Evolutionary conservation across 768 basidiomycete species (phyloP).

Genomic region (Mycena filopes): DNA sequence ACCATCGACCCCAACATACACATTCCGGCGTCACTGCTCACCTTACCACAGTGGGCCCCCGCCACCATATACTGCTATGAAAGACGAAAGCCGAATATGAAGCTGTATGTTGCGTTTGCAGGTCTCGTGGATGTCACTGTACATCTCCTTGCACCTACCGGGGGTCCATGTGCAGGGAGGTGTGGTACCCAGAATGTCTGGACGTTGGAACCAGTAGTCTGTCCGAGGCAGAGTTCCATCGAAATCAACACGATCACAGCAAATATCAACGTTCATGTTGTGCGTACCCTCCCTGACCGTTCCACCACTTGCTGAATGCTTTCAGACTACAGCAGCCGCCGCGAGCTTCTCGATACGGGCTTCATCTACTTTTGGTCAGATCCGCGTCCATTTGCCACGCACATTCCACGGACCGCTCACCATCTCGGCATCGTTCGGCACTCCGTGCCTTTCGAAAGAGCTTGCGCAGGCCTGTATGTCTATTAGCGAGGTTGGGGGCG

Average conservation of each 20-base stretch:
- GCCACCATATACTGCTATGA: background rate
- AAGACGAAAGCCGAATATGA: background rate
- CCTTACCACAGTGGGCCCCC: background rate
- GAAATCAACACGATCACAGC: background rate
- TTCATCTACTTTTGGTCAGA: background rate
- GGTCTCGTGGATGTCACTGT: background rate
- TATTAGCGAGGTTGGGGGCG: constrained; percentile 4
- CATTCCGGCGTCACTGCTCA: background rate
- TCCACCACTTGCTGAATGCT: background rate
- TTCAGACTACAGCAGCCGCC: background rate
- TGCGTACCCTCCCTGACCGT: background rate
- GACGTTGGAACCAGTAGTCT: too few species aligned
- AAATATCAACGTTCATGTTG: background rate
- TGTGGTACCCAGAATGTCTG: too few species aligned
- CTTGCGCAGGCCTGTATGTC: constrained; percentile 2
- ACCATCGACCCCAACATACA: constrained; percentile 9
- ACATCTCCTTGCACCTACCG: constrained; percentile 3
- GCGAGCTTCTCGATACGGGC: constrained; percentile 2
- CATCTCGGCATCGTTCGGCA: constrained; percentile 2
- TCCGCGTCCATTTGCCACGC: constrained; percentile 13
- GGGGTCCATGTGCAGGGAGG: background rate
- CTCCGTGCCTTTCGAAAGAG: constrained; percentile 4
- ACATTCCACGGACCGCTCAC: constrained; percentile 20
- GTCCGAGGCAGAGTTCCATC: background rate
- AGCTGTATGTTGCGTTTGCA: background rate